Evolutionary conservation across 2,329 filamentous ascomycete genomes (phyloP).

Genomic region (Talaromyces albobiverticillius): DNA sequence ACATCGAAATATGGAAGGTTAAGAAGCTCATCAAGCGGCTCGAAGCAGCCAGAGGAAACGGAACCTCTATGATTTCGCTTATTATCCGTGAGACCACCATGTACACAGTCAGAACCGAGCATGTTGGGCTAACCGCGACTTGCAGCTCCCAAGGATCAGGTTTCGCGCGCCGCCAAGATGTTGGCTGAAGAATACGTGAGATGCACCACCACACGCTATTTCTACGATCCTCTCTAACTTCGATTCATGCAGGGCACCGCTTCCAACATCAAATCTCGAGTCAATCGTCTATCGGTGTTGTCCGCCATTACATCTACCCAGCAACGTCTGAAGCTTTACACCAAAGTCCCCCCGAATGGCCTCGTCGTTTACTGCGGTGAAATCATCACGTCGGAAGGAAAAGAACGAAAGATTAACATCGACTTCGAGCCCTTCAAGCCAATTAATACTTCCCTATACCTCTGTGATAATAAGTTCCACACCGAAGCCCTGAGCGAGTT

Average conservation of each 20-base stretch:
- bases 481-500: conserved; percentile 96
- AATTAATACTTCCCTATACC: conserved; percentile 98
- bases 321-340: conserved; percentile 98
- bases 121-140: conserved; percentile 20
- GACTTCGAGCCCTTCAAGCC: conserved; percentile 99
- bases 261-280: conserved; percentile 98
- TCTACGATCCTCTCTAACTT: conserved; percentile 1
- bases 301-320: conserved; percentile 99
- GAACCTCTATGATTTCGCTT: conserved; percentile 98
- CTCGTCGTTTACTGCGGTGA: conserved; percentile 99
- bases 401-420: conserved; percentile 99
- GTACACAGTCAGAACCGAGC: background rate
- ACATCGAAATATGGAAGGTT: conserved; percentile 85
- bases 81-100: conserved; percentile 75
- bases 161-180: conserved; percentile 97
- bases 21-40: conserved; percentile 99
- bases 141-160: conserved; percentile 92
- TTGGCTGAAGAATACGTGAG: conserved; percentile 99
- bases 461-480: conserved; percentile 99
- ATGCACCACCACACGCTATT: conserved; percentile 17
- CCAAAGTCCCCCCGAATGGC: conserved; percentile 96
- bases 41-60: conserved; percentile 94
- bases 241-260: conserved; percentile 68
- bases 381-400: conserved; percentile 98
- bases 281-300: conserved; percentile 96